These are phyloP conservation scores for Ophiostoma novo-ulmi DNA, from an alignment of 2,329 filamentous ascomycete genomes.

Conservation along the genomic window DNA sequence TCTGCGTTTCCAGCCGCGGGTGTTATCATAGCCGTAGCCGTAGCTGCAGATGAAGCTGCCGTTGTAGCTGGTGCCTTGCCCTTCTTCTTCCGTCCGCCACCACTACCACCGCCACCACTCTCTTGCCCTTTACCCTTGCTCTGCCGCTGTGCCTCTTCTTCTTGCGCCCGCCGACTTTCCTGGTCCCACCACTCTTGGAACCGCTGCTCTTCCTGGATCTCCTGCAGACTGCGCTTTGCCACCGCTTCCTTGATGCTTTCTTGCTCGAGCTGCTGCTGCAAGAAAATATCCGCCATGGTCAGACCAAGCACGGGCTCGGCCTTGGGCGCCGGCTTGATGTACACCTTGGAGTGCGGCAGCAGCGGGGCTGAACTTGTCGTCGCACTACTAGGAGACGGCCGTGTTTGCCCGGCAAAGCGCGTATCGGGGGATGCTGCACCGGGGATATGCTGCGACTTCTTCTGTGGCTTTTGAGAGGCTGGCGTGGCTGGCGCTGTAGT, in stretches of 20 bases:
- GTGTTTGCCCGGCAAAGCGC: slow-evolving; percentile 55
- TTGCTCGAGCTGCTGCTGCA: slow-evolving; percentile 80
- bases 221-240: slow-evolving; percentile 81
- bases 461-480: slow-evolving; percentile 28
- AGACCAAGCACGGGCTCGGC: slow-evolving; percentile 56
- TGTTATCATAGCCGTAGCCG: not conserved
- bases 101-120: slow-evolving; percentile 17
- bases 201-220: slow-evolving; percentile 94
- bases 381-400: slow-evolving; percentile 33
- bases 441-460: slow-evolving; percentile 37
- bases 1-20: not conserved
- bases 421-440: slow-evolving; percentile 59
- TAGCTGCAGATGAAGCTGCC: not conserved
- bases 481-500: slow-evolving; percentile 20
- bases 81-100: slow-evolving; percentile 13
- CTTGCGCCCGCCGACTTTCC: slow-evolving; percentile 67
- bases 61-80: not conserved
- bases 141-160: slow-evolving; percentile 49
- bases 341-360: slow-evolving; percentile 57
- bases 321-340: slow-evolving; percentile 53
- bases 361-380: slow-evolving; percentile 35
- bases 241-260: slow-evolving; percentile 74
- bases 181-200: slow-evolving; percentile 97
- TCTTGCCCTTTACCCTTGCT: slow-evolving; percentile 30
- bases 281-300: slow-evolving; percentile 82